Percentiles rank a stretch among this genome's conserved stretches.
phyloP scores from a whole-genome alignment of 2,329 filamentous ascomycete genomes.

The Fusarium floridanum region DNA sequence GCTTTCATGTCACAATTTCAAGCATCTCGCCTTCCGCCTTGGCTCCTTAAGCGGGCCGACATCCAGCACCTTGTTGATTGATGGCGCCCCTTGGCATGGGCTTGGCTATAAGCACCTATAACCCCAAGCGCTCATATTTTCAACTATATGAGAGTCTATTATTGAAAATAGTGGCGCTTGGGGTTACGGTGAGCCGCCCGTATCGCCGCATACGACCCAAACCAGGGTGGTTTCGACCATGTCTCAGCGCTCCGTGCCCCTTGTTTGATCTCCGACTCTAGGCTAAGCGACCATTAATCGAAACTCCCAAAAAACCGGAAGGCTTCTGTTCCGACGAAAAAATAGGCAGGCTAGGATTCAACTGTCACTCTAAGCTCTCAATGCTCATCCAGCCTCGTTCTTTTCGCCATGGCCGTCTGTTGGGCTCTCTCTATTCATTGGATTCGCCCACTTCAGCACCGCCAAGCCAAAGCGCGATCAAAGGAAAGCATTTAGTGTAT shows the following conservation, averaged over 20 bases:
- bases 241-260: conserved; percentile 41
- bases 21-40: neutral
- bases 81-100: neutral
- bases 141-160: neutral
- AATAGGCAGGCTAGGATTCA: conserved; percentile 4
- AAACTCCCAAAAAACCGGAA: conserved; percentile 37
- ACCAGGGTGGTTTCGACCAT: conserved; percentile 40
- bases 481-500: neutral
- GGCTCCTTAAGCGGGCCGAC: neutral
- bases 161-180: neutral
- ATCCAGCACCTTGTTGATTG: neutral
- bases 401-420: neutral
- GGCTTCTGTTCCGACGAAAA: conserved; percentile 27
- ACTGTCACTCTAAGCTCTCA: neutral
- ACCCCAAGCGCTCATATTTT: neutral
- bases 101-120: neutral
- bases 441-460: neutral
- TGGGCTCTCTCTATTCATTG: neutral
- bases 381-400: neutral
- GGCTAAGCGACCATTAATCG: conserved; percentile 36
- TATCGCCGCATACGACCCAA: conserved; percentile 15
- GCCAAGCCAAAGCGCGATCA: neutral
- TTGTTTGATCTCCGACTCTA: conserved; percentile 34
- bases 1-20: neutral
- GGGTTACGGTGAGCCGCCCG: neutral